These are phyloP conservation scores for Aspergillus arachidicola DNA, from an alignment of 2,329 filamentous ascomycete species.

Conservation along the genomic window DNA sequence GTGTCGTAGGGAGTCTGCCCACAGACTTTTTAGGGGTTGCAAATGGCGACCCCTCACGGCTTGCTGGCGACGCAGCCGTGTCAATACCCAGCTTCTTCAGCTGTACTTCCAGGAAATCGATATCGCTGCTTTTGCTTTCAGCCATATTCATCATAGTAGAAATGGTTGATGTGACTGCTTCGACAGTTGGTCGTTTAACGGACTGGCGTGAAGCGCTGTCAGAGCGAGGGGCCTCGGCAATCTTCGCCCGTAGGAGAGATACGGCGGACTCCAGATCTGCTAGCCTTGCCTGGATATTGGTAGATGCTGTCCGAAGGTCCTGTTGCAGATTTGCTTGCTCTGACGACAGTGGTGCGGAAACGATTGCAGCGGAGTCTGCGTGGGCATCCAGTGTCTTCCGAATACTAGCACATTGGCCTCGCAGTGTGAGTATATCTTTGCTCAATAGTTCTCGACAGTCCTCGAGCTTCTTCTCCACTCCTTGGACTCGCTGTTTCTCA, in stretches of 20 bases:
- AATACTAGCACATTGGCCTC: constrained; percentile 75
- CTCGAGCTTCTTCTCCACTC: constrained; percentile 69
- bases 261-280: constrained; percentile 78
- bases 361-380: constrained; percentile 69
- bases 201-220: constrained; percentile 46
- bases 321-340: constrained; percentile 84
- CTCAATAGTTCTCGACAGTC: constrained; percentile 66
- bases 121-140: constrained; percentile 85
- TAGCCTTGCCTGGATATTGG: constrained; percentile 72
- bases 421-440: constrained; percentile 71
- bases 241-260: constrained; percentile 74
- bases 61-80: constrained; percentile 24
- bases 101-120: constrained; percentile 86
- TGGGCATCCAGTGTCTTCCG: constrained; percentile 72
- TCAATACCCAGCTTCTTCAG: constrained; percentile 71
- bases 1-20: constrained; percentile 38
- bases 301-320: constrained; percentile 76
- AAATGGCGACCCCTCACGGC: constrained; percentile 43
- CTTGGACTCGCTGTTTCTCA: constrained; percentile 67
- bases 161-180: constrained; percentile 89
- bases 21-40: constrained; percentile 38
- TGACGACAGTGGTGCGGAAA: constrained; percentile 74
- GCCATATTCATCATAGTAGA: constrained; percentile 89
- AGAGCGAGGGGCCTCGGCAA: constrained; percentile 61
- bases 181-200: constrained; percentile 73